These are phyloP conservation scores for Teratosphaeria viscida DNA, from an alignment of 2,329 filamentous ascomycete species.

Conservation along the genomic window DNA sequence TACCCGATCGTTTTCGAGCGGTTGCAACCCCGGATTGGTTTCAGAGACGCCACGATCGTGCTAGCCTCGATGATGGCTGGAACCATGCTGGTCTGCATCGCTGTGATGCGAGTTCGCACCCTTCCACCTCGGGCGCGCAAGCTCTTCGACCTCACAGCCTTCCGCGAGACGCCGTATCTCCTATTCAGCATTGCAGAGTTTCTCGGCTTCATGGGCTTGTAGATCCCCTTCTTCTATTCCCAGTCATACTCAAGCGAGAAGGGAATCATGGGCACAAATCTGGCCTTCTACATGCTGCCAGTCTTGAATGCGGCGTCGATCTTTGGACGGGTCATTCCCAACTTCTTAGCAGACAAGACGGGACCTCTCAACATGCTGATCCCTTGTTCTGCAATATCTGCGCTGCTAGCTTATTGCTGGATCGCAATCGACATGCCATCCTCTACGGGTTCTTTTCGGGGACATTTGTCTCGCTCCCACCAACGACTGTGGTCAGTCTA, in stretches of 20 bases:
- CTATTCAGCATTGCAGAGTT: too few species aligned
- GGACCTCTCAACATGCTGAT: neutral
- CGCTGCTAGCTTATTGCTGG: neutral
- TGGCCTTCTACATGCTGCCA: conserved; percentile 56
- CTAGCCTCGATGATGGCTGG: neutral
- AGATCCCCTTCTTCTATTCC: neutral
- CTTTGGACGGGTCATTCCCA: conserved; percentile 46
- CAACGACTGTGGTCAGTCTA: too few species aligned
- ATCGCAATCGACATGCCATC: conserved; percentile 1
- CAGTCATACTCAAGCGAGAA: neutral
- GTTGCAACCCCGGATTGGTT: neutral
- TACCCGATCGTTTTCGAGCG: neutral
- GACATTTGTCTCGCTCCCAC: conserved; percentile 5
- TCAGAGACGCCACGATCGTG: neutral
- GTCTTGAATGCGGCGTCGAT: conserved; percentile 53
- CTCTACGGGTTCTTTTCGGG: conserved; percentile 14
- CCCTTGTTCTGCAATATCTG: neutral
- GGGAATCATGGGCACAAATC: conserved; percentile 24
- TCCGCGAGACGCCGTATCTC: conserved; percentile 29
- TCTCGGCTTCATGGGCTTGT: neutral
- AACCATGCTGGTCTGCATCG: neutral
- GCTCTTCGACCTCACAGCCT: conserved; percentile 30
- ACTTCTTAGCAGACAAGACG: conserved; percentile 13
- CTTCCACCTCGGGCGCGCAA: conserved; percentile 24
- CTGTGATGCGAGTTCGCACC: conserved; percentile 20